phyloP scores from a whole-genome alignment of 2,329 filamentous ascomycete genomes.

The Coccinonectria pachysandricola region DNA sequence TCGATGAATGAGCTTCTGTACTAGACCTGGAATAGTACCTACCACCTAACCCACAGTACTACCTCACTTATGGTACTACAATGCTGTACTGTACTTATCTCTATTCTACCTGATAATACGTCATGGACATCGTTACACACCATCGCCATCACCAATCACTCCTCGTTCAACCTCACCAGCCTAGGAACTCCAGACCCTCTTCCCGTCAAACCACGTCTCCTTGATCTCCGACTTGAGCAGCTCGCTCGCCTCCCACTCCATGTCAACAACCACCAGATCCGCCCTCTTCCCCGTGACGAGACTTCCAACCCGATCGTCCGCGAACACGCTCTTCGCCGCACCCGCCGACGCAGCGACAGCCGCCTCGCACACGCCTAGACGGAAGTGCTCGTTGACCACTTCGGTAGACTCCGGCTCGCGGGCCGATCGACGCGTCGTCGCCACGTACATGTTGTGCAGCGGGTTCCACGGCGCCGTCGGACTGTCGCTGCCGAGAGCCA shows the following conservation, averaged over 20 bases:
- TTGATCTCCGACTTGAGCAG: constrained; percentile 34
- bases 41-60: no score
- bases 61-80: no score
- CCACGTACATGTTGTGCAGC: constrained; percentile 44
- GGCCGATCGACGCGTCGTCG: constrained; percentile 43
- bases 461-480: constrained; percentile 46
- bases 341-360: constrained; percentile 41
- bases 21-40: no score
- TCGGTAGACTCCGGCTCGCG: constrained; percentile 31
- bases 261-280: constrained; percentile 37
- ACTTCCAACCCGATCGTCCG: constrained; percentile 35
- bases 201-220: constrained; percentile 44
- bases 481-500: constrained; percentile 46
- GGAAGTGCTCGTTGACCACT: constrained; percentile 41
- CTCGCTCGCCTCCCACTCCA: constrained; percentile 38
- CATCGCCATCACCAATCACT: background rate
- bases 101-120: no score
- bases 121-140: no score
- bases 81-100: no score
- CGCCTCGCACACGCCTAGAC: constrained; percentile 38
- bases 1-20: no score
- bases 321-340: constrained; percentile 43
- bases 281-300: constrained; percentile 41
- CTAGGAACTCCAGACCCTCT: constrained; percentile 25
- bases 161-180: background rate